phyloP scores from a whole-genome alignment of 768 basidiomycete species.

The Boletus insuetus region DNA sequence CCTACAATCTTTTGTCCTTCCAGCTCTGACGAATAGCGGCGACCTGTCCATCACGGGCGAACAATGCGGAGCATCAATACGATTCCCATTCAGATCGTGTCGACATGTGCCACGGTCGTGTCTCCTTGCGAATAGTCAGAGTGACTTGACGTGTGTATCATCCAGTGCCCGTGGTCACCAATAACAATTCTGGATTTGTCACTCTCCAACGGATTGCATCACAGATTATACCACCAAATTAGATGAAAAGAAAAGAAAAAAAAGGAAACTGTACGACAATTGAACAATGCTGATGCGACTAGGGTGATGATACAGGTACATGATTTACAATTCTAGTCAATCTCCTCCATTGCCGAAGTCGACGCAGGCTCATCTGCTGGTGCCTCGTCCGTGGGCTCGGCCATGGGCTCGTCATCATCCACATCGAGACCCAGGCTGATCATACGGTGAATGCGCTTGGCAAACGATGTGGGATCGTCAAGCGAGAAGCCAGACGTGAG shows the following conservation, averaged over 20 bases:
- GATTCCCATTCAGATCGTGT: conserved; percentile 1
- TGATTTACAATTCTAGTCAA: conserved; percentile 53
- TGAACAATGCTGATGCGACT: conserved; percentile 25
- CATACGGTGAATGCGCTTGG: conserved; percentile 97
- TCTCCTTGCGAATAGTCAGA: neutral
- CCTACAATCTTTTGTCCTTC: too few relatives aligned
- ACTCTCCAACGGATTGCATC: too few relatives aligned
- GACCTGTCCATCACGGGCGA: neutral
- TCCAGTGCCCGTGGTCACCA: too few relatives aligned
- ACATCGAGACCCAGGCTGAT: conserved; percentile 89
- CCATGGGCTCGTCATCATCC: conserved; percentile 60
- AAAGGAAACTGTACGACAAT: conserved; percentile 7
- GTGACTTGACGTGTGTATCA: neutral
- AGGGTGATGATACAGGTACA: conserved; percentile 29
- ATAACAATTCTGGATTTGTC: too few relatives aligned
- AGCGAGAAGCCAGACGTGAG: conserved; percentile 95
- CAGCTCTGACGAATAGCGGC: too few relatives aligned
- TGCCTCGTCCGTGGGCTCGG: conserved; percentile 39
- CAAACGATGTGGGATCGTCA: conserved; percentile 92
- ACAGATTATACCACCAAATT: conserved; percentile 11
- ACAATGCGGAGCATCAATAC: conserved; percentile 28
- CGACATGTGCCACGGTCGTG: neutral
- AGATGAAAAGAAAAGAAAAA: conserved; percentile 12
- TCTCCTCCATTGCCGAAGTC: conserved; percentile 95
- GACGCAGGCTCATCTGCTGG: conserved; percentile 61